Percentiles rank a stretch among this genome's conserved stretches.
These are phyloP conservation scores for Fusarium floridanum DNA, from an alignment of 2,329 filamentous ascomycete genomes.

Conservation along the genomic window DNA sequence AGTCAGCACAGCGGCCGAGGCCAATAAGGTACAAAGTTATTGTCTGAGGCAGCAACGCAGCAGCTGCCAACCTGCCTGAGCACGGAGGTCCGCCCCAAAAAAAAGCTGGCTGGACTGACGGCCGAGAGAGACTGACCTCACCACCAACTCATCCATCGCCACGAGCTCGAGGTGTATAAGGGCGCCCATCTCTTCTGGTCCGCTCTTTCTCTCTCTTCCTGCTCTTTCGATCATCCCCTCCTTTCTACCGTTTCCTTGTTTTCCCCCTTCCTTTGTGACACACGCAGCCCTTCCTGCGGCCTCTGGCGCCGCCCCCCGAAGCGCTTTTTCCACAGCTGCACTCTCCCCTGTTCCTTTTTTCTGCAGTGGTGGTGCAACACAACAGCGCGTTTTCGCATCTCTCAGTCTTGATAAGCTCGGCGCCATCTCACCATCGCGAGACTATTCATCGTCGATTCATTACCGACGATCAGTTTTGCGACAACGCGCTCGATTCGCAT, in stretches of 20 bases:
- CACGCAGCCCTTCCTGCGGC: conserved; percentile 17
- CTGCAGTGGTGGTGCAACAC: conserved; percentile 19
- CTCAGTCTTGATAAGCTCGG: conserved; percentile 12
- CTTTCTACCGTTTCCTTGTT: conserved; percentile 27
- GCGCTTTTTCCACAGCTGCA: conserved; percentile 24
- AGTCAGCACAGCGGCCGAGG: conserved; percentile 37
- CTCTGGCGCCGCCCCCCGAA: conserved; percentile 15
- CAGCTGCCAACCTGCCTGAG: conserved; percentile 33
- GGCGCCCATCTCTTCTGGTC: conserved; percentile 42
- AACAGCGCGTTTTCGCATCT: conserved; percentile 26
- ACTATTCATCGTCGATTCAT: conserved; percentile 2
- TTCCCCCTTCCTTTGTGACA: conserved; percentile 20
- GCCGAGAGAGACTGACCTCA: conserved; percentile 44
- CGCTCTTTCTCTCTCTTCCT: conserved; percentile 27
- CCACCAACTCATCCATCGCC: conserved; percentile 43
- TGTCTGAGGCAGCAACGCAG: conserved; percentile 55
- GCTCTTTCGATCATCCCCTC: conserved; percentile 29
- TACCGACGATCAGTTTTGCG: conserved; percentile 13
- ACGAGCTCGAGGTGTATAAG: conserved; percentile 48
- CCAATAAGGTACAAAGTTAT: conserved; percentile 50
- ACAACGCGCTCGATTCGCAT: conserved; percentile 11
- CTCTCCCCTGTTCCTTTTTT: conserved; percentile 22
- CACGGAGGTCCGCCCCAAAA: conserved; percentile 43
- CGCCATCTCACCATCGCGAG: conserved; percentile 13
- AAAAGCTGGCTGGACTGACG: conserved; percentile 49